phyloP scores from a whole-genome alignment of 345 rosid genomes.

The Bruguiera gymnorhiza region DNA sequence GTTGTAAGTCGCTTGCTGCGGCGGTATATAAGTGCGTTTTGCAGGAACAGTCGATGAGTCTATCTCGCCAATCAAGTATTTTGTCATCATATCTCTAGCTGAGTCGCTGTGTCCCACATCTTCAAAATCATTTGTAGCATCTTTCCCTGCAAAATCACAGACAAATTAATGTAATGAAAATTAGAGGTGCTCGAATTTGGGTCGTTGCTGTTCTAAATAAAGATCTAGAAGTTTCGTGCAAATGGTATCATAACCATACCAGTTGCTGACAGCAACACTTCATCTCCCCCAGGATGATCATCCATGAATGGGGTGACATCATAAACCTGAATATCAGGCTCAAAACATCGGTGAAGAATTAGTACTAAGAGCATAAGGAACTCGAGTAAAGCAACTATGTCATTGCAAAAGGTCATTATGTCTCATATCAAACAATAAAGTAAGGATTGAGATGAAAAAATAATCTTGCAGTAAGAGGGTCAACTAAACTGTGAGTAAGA shows the following conservation, averaged over 20 bases:
- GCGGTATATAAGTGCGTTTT: conserved; percentile 51
- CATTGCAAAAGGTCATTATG: background rate
- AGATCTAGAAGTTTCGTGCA: background rate
- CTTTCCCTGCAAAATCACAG: conserved; percentile 53
- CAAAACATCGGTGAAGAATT: background rate
- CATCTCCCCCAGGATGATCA: conserved; percentile 99
- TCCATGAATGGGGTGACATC: conserved; percentile 97
- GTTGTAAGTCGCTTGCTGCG: conserved; percentile 42
- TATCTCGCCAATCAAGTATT: conserved; percentile 73
- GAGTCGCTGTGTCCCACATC: conserved; percentile 94
- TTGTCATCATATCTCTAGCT: conserved; percentile 74
- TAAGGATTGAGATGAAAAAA: background rate
- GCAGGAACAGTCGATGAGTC: conserved; percentile 56
- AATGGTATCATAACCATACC: conserved; percentile 34
- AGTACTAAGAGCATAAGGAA: too few relatives aligned
- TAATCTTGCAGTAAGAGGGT: too few relatives aligned
- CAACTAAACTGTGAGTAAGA: too few relatives aligned
- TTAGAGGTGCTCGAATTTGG: background rate
- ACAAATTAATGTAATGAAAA: background rate
- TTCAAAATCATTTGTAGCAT: conserved; percentile 90
- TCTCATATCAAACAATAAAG: background rate
- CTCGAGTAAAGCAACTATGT: background rate
- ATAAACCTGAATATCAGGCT: conserved; percentile 56
- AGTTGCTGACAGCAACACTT: conserved; percentile 87
- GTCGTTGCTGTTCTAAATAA: background rate